Evolutionary conservation across 139 green algal genomes (phyloP), one percentile per base, ranked within the genome.

Genomic region (Micromonas pusilla): DNA sequence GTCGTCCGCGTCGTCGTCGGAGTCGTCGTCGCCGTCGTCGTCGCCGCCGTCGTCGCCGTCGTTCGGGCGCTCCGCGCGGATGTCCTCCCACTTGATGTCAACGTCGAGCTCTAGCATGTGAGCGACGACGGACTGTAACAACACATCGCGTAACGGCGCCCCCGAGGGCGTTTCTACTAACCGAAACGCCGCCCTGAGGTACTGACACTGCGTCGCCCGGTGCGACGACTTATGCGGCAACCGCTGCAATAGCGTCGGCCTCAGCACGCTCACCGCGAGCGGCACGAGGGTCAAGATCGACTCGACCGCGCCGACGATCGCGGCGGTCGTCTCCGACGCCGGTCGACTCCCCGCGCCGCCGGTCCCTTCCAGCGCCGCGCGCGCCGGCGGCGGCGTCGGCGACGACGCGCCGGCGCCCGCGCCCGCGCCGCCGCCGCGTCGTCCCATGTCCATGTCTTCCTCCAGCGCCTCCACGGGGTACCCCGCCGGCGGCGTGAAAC

Each of bases 71-170:
- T 70, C 63, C 1, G 31, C 21, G 25, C 89, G 85, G 73, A 96
- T 93, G 82, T 96, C 91, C 83, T 97, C 88, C 91, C 90, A 94
- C 53, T 79, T 79, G 76, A 96, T 93, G 71, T 96, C 90, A 33
- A 91, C 90, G 73, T 96, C 91, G 23, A 96, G 73, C 25, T 72
- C 73, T 9, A 96, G 81, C 70, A 96, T 71, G 72, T 93, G 88
- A 36, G 92, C 84, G 57, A 94, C 82, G 33, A 89, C 83, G 0
- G 21, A 23, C 37, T 32, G 30, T 23, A 75, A 62, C n/a, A 75
- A 62, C 5, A 38, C 68, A 62, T 75, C 68, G 34, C 21, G 37
- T 39, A 75, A 63, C 37, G 1, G 34, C 2, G 21, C 25, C 16
- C 38, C 68, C 32, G 52, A 34, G 37, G 3, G 23, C n/a, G 34